Evolutionary conservation across 2,329 filamentous ascomycete species (phyloP).

Genomic region (Pseudocercospora eumusae): DNA sequence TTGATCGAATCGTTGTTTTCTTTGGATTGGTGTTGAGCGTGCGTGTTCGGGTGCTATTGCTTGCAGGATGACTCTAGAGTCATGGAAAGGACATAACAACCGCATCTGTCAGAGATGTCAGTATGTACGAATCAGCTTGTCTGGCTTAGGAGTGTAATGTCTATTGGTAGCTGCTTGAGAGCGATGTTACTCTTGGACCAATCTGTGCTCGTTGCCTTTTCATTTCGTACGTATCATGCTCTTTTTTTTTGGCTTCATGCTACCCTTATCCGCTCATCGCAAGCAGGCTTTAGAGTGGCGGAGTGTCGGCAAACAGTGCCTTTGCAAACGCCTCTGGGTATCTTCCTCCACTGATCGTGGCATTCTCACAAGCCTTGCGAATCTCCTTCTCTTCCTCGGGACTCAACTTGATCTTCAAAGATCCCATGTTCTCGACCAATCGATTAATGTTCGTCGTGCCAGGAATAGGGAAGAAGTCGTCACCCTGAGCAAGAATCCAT

Average conservation of each 20-base stretch:
- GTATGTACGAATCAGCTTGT: neutral
- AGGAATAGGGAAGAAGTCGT: constrained; percentile 59
- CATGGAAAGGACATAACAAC: constrained; percentile 6
- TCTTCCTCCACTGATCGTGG: constrained; percentile 40
- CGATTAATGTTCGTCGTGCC: constrained; percentile 54
- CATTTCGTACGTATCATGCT: neutral
- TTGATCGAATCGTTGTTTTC: neutral
- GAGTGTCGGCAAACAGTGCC: constrained; percentile 45
- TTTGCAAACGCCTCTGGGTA: constrained; percentile 44
- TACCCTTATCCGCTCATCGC: neutral
- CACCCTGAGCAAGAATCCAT: constrained; percentile 61
- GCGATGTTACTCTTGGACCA: neutral
- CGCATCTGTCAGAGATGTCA: neutral
- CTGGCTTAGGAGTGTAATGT: constrained; percentile 7
- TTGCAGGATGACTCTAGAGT: constrained; percentile 2
- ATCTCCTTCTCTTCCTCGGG: constrained; percentile 44
- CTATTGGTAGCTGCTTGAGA: constrained; percentile 15
- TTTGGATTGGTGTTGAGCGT: constrained; percentile 3
- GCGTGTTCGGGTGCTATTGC: constrained; percentile 1
- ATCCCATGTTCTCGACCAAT: constrained; percentile 49
- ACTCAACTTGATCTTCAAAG: constrained; percentile 40
- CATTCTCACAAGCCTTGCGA: constrained; percentile 39
- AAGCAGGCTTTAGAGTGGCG: constrained; percentile 27
- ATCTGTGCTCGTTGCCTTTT: neutral
- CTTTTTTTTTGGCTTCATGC: no score